Conservation (phyloP, 257 asterid species). For the Lycium barbarum region DNA sequence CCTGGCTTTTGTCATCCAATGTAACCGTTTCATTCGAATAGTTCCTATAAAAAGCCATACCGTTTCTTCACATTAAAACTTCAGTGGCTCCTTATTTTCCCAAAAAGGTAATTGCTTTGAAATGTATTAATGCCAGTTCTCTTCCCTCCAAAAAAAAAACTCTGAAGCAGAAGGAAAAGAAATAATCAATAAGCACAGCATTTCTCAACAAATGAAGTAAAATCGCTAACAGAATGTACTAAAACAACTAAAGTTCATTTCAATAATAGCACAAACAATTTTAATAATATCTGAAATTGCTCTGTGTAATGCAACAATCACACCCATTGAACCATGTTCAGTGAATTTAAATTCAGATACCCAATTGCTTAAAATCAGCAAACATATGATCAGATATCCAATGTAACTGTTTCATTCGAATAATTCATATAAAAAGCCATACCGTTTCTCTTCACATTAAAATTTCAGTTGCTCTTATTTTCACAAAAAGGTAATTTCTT, state of each 20-base stretch:
- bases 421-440: conserved; percentile 71
- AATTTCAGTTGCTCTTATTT: neutral
- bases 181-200: conserved; percentile 28
- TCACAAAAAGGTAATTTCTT: conserved; percentile 34
- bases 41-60: conserved; percentile 72
- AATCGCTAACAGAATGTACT: neutral
- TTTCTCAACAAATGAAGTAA: conserved; percentile 1
- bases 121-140: conserved; percentile 14
- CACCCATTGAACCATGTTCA: conserved; percentile 1
- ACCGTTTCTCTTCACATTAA: conserved; percentile 49
- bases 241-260: neutral
- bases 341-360: conserved; percentile 26
- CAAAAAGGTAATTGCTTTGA: conserved; percentile 37
- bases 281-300: neutral
- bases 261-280: neutral
- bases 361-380: neutral
- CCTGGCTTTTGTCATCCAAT: conserved; percentile 56
- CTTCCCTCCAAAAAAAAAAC: conserved; percentile 56
- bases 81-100: neutral
- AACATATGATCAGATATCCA: conserved; percentile 32
- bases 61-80: conserved; percentile 49
- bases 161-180: conserved; percentile 33
- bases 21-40: conserved; percentile 55
- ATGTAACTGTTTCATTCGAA: conserved; percentile 50
- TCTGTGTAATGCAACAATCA: neutral